Evolutionary conservation across 2,329 filamentous ascomycete species (phyloP).

Genomic region (Fusarium illudens): DNA sequence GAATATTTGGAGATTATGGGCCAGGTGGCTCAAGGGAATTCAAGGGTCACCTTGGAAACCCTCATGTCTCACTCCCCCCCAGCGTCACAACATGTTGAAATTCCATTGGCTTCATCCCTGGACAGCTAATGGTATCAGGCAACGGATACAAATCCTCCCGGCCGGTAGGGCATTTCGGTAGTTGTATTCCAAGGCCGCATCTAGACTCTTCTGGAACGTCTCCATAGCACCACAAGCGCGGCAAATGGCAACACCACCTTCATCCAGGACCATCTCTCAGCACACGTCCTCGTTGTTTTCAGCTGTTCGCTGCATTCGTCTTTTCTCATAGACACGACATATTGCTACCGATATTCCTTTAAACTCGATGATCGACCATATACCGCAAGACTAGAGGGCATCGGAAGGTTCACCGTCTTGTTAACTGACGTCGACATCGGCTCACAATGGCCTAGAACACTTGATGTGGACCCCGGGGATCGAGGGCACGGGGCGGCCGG

Average conservation of each 20-base stretch:
- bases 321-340: neutral
- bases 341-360: neutral
- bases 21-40: neutral
- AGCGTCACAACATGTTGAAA: constrained; percentile 1
- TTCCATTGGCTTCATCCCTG: constrained; percentile 8
- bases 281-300: neutral
- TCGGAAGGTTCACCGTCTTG: neutral
- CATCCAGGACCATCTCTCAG: constrained; percentile 1
- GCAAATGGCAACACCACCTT: constrained; percentile 33
- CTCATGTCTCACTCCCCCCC: neutral
- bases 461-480: neutral
- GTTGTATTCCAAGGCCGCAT: constrained; percentile 17
- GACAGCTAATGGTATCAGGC: neutral
- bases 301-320: neutral
- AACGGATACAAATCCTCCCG: constrained; percentile 19
- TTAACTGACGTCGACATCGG: constrained; percentile 2
- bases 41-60: neutral
- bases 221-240: constrained; percentile 29
- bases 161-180: constrained; percentile 3
- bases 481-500: neutral
- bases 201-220: constrained; percentile 33
- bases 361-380: neutral
- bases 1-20: neutral
- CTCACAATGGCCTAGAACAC: neutral
- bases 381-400: neutral